Evolutionary conservation across 352 stramenopile species (phyloP), one percentile per base, ranked within the genome.

Genomic region (Plasmopara viticola): DNA sequence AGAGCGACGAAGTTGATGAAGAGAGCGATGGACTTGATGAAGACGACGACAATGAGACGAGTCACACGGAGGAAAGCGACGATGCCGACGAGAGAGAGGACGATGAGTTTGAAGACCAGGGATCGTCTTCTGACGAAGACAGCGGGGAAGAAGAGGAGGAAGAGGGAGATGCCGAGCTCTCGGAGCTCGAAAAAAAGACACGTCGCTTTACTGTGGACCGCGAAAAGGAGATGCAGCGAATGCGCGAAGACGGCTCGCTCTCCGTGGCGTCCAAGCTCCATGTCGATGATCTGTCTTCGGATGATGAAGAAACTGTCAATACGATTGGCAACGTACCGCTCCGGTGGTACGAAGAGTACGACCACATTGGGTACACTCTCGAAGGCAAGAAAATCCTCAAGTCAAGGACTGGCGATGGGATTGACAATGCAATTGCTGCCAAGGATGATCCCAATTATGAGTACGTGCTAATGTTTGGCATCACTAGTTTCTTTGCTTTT

Each of bases 261-360:
- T 68, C 89, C 41, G 44, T 87, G 28, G 84, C 87, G 14, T 87
- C 84, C 44, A 87, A 86, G 53, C 82, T 99, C 63, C 95, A 99
- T 74, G 90, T 98, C 9, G 97, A 99, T 63, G 95, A 99, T 59
- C 67, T 99, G 60, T 99, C 95, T 29, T 99, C 94, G 2, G 97
- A 99, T 70, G 97, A 99, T 68, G 96, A 93, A 60, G 95, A 97
- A 59, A 89, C 76, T 50, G 60, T 81, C 43, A 99, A 99, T 78
- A 97, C 95, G 20, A 98, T 98, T 56, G 96, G 96, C 45, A 96
- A 97, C 61, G 96, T 99, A 34, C 97, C 97, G 17, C 75, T 99
- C 8, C 96, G 98, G 50, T 99, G 97, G 97, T 99, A 99, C 62
- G 97, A 99, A 53, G 97, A 99, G 50, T 99, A 98, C 66, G 95